Base-by-base conservation (phyloP, 768 basidiomycete genomes). In the Rhodotorula diobovata region DNA sequence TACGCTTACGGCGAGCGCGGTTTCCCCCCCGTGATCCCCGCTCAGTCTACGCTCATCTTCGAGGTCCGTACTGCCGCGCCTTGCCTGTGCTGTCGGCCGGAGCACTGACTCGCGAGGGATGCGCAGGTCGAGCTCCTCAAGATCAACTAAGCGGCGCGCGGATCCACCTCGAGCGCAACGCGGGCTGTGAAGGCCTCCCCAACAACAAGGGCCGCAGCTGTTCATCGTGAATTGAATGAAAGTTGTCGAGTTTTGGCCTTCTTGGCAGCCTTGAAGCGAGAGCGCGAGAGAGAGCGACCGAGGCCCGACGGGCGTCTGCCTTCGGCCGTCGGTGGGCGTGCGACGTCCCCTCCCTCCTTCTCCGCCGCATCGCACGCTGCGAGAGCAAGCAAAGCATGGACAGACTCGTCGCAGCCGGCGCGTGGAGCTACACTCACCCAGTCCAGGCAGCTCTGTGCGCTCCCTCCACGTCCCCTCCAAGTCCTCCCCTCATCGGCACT, bases 21-120 rank as follows among this genome's bases (percentile, higher is more conserved):
- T 15, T 91, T 88, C 81, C 87, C 87, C 16, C 89, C 89, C 30
- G 83, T 89, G 71, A 93, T 93, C 80, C 76, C 76, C 21, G 79
- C 88, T 75, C 87, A 92, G 79, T 79, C 89, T 10, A 87, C 85
- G 21, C 84, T 94, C 80, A 84, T 81, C 71, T 93, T 93, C 78
- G 90, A 91, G 57, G 68, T 71, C 28, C 37, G 66, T 21, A 16
- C 5, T 21, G 14, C 11, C 28, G n/a, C 14, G 28, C 12, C 12
- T n/a, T 23, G 9, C 25, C 46, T 48, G 46, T 11, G 4, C 23
- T 21, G 20, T 8, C 21, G 21, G 46, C 21, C 23, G 20, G 21
- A 8, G 10, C 2, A 6, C 50, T 30, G 10, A n/a, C 50, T 30
- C 50, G 12, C 23, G 20, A 32, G 12, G 43, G 20, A 30, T 10